Percentiles rank a stretch among this genome's conserved stretches.
Conservation (phyloP, 108 stramenopile species). For the Nitzschia putrida region DNA sequence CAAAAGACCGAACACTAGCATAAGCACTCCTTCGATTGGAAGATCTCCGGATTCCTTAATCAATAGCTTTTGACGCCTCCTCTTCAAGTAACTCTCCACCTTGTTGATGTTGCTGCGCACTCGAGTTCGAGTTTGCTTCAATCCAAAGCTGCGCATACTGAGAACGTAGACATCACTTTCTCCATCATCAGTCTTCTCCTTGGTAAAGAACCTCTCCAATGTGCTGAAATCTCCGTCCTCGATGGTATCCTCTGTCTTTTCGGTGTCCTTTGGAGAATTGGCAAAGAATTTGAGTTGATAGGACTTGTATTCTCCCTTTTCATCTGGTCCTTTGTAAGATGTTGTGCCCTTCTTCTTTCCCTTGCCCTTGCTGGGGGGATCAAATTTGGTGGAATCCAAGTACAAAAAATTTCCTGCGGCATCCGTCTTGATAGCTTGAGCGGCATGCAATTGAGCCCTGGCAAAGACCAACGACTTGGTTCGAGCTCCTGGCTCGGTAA, state of each 20-base stretch:
- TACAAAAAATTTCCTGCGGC: constrained; percentile 37
- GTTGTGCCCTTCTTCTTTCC: constrained; percentile 47
- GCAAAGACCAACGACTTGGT: constrained; percentile 31
- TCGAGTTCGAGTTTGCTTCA: constrained; percentile 58
- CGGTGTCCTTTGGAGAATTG: constrained; percentile 10
- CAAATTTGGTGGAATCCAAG: constrained; percentile 38
- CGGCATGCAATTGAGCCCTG: constrained; percentile 60
- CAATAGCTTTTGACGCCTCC: constrained; percentile 57
- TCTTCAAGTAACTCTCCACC: constrained; percentile 66
- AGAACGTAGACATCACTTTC: constrained; percentile 34
- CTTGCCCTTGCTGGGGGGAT: constrained; percentile 24
- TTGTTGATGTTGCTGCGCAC: constrained; percentile 60
- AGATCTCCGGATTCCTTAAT: constrained; percentile 64
- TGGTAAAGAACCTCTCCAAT: background rate
- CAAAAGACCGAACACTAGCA: constrained; percentile 68
- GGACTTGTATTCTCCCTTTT: constrained; percentile 59
- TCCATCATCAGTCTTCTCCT: constrained; percentile 7
- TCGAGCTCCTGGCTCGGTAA: constrained; percentile 38
- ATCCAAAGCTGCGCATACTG: constrained; percentile 63
- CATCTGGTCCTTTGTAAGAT: constrained; percentile 63
- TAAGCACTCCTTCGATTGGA: constrained; percentile 65
- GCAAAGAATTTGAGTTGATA: constrained; percentile 47
- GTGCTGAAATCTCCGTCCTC: constrained; percentile 13
- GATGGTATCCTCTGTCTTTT: constrained; percentile 20
- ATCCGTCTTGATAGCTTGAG: constrained; percentile 61